Evolutionary conservation across 352 stramenopile genomes (phyloP).

Genomic region (Pythium phragmiticola): DNA sequence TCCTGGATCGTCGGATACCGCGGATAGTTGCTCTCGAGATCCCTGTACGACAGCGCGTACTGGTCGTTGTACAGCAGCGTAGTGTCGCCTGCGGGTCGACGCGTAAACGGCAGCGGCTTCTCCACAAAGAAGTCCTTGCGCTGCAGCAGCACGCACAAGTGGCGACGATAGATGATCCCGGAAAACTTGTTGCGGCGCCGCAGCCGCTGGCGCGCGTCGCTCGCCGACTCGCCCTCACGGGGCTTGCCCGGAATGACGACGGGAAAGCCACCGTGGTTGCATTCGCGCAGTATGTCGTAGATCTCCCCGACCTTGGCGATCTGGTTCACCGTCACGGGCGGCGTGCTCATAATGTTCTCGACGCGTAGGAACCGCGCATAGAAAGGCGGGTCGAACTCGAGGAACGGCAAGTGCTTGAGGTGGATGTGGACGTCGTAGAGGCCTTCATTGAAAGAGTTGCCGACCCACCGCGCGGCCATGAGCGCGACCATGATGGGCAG

Average conservation of each 20-base stretch:
- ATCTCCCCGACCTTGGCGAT: slow-evolving; percentile 80
- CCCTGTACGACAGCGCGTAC: slow-evolving; percentile 80
- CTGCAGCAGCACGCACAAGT: slow-evolving; percentile 78
- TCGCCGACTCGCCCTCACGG: slow-evolving; percentile 35
- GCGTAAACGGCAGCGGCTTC: slow-evolving; percentile 74
- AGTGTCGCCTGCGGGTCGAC: slow-evolving; percentile 70
- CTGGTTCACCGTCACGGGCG: slow-evolving; percentile 58
- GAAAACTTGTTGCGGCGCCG: slow-evolving; percentile 48
- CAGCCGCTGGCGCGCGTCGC: slow-evolving; percentile 23
- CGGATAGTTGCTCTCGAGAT: slow-evolving; percentile 85
- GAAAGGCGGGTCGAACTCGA: slow-evolving; percentile 94
- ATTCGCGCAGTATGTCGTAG: slow-evolving; percentile 70
- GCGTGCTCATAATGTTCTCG: slow-evolving; percentile 75
- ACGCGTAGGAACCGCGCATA: slow-evolving; percentile 75
- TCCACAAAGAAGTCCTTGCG: slow-evolving; percentile 86
- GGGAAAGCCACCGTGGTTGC: slow-evolving; percentile 72
- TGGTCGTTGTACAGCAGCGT: slow-evolving; percentile 86
- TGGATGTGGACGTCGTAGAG: slow-evolving; percentile 99
- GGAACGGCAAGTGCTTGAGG: slow-evolving; percentile 95
- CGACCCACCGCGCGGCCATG: slow-evolving; percentile 95
- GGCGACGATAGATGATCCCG: slow-evolving; percentile 75
- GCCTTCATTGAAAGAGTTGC: slow-evolving; percentile 98
- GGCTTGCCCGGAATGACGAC: slow-evolving; percentile 52
- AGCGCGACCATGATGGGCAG: slow-evolving; percentile 98
- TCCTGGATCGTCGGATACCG: slow-evolving; percentile 79